A percentile compares a stretch with the other conserved stretches of the same genome.
Evolutionary conservation across 2,329 filamentous ascomycete species (phyloP).

Genomic region (Colletotrichum brevisporum): DNA sequence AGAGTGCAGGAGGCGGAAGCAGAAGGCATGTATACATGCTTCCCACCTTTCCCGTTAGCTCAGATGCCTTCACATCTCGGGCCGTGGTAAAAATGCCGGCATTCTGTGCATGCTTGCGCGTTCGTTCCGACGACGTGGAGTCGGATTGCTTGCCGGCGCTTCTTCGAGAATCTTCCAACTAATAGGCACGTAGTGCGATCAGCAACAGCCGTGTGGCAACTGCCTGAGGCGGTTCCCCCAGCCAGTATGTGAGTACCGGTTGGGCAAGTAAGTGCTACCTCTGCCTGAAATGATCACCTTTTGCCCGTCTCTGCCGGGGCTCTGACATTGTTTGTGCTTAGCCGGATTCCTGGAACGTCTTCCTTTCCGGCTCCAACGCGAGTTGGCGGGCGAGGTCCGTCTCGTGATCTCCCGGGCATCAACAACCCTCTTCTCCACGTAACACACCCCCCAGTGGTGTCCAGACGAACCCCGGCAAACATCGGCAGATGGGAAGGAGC

Average conservation of each 20-base stretch:
- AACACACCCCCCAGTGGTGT: slow-evolving; percentile 20
- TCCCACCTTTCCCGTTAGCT: background rate
- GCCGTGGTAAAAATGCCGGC: no score
- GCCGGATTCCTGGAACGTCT: slow-evolving; percentile 35
- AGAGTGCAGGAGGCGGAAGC: slow-evolving; percentile 66
- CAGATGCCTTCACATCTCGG: background rate
- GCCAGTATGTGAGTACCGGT: slow-evolving; percentile 63
- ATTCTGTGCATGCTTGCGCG: background rate
- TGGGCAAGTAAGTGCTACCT: slow-evolving; percentile 43
- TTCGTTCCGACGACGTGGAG: background rate
- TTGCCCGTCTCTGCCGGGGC: background rate
- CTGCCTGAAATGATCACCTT: background rate
- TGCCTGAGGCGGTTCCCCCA: slow-evolving; percentile 67
- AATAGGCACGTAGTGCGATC: slow-evolving; percentile 60
- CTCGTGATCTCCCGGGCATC: slow-evolving; percentile 36
- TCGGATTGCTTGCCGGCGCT: no score
- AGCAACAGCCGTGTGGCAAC: slow-evolving; percentile 67
- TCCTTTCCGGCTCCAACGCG: slow-evolving; percentile 27
- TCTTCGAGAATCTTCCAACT: slow-evolving; percentile 15
- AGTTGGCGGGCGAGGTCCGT: slow-evolving; percentile 13
- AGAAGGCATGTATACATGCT: slow-evolving; percentile 57
- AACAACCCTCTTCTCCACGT: slow-evolving; percentile 41
- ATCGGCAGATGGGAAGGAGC: background rate
- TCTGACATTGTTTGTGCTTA: slow-evolving; percentile 10
- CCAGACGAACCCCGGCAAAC: background rate